These are phyloP conservation scores for Aquilaria yunnanensis DNA, from an alignment of 345 rosid species.

Conservation along the genomic window DNA sequence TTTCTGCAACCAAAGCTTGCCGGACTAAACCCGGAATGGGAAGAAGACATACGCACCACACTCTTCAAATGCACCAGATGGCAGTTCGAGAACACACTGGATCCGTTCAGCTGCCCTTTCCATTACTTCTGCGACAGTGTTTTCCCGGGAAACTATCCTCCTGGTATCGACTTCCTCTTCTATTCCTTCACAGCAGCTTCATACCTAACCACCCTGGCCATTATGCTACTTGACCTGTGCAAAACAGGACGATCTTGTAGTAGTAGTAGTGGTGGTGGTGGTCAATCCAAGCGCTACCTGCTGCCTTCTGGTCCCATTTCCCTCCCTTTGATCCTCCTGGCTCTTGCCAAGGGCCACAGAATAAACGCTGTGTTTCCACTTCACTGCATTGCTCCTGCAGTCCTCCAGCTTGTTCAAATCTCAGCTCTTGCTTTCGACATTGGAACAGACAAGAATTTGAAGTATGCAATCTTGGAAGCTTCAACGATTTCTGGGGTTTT, in stretches of 20 bases:
- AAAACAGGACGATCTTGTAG: constrained; percentile 20
- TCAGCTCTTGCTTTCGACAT: constrained; percentile 54
- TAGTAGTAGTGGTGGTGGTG: background rate
- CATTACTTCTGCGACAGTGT: constrained; percentile 78
- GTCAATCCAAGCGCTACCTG: constrained; percentile 40
- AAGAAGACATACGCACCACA: constrained; percentile 28
- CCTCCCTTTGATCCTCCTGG: constrained; percentile 54
- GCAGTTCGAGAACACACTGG: constrained; percentile 79
- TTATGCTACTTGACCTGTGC: constrained; percentile 32
- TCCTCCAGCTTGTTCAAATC: constrained; percentile 50
- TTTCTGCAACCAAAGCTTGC: constrained; percentile 12
- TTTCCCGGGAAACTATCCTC: constrained; percentile 51
- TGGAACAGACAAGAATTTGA: constrained; percentile 38
- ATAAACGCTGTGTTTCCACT: constrained; percentile 59
- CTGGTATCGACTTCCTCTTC: constrained; percentile 36
- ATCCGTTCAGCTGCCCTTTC: constrained; percentile 69
- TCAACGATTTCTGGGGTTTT: constrained; percentile 75
- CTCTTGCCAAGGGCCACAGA: constrained; percentile 61
- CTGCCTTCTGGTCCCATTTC: constrained; percentile 68
- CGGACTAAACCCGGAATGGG: constrained; percentile 31
- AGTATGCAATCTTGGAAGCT: constrained; percentile 60
- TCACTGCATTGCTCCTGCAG: constrained; percentile 54
- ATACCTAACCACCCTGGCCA: constrained; percentile 35
- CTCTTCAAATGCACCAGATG: constrained; percentile 75
- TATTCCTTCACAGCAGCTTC: constrained; percentile 35